Percentiles rank a stretch among this genome's conserved stretches.
Evolutionary conservation across 371 early-diverging fungal species (phyloP).

Genomic region (Saksenaea oblongispora): DNA sequence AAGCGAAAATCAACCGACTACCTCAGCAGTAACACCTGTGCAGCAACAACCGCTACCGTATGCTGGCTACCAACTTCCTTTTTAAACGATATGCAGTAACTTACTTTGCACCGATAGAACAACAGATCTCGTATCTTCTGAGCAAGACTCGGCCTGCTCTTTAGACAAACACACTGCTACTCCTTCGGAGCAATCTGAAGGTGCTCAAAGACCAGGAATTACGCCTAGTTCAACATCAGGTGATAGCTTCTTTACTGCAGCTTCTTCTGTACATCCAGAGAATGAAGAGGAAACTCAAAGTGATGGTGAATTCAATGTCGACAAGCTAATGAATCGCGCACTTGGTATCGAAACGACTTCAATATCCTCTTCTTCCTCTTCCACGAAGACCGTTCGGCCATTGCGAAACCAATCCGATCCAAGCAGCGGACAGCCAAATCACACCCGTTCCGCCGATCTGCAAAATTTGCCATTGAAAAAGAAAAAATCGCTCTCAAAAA

Average conservation of each 20-base stretch:
- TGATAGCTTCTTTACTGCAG: conserved; percentile 4
- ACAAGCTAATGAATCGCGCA: neutral
- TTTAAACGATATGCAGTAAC: neutral
- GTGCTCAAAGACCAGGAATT: neutral
- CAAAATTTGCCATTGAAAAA: neutral
- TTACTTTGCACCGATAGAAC: neutral
- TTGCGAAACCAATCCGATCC: neutral
- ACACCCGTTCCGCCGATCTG: neutral
- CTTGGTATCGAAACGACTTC: neutral
- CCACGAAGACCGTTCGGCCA: conserved; percentile 2
- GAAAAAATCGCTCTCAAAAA: neutral
- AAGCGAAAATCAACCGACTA: neutral
- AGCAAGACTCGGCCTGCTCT: neutral
- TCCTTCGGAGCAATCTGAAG: neutral
- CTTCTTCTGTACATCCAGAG: neutral
- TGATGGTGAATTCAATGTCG: neutral
- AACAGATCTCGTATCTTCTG: neutral
- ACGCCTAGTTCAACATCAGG: neutral
- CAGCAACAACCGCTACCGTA: neutral
- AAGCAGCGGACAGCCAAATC: neutral
- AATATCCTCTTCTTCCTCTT: neutral
- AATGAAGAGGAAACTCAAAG: neutral
- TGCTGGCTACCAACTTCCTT: neutral
- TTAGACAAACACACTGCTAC: neutral
- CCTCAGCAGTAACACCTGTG: neutral